phyloP scores from a whole-genome alignment of 2,329 filamentous ascomycete species.

The Talaromyces sp. region DNA sequence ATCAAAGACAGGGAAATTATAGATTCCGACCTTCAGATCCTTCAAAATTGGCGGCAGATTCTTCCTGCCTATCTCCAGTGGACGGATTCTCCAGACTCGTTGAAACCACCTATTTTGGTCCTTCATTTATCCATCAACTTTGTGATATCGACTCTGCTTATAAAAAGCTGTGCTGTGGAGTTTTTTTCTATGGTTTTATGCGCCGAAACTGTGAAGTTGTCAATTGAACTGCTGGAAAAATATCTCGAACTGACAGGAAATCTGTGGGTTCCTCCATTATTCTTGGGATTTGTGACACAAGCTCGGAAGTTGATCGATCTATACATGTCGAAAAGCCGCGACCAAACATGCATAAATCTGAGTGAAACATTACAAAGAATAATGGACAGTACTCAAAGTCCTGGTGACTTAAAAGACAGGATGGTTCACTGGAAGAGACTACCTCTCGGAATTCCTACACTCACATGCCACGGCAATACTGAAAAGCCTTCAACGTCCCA shows the following conservation, averaged over 20 bases:
- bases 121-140: conserved; percentile 6
- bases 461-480: not conserved
- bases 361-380: not conserved
- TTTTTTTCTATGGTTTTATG: not conserved
- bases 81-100: conserved; percentile 1
- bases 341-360: not conserved
- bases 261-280: not conserved
- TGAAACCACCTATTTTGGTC: conserved; percentile 3
- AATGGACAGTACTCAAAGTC: not conserved
- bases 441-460: not conserved
- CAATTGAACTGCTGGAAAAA: not conserved
- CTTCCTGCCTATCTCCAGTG: not conserved
- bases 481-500: not conserved
- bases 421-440: not conserved
- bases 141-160: not conserved
- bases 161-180: not conserved
- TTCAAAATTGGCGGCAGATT: not conserved
- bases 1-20: not conserved
- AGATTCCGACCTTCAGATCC: not conserved
- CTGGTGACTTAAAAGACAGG: not conserved
- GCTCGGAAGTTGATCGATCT: not conserved
- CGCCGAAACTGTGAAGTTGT: not conserved
- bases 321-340: not conserved
- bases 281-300: not conserved
- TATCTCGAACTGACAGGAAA: not conserved